Base-by-base conservation (phyloP, 192 early-diverging fungal species). In the Phlyctochytrium bullatum region DNA sequence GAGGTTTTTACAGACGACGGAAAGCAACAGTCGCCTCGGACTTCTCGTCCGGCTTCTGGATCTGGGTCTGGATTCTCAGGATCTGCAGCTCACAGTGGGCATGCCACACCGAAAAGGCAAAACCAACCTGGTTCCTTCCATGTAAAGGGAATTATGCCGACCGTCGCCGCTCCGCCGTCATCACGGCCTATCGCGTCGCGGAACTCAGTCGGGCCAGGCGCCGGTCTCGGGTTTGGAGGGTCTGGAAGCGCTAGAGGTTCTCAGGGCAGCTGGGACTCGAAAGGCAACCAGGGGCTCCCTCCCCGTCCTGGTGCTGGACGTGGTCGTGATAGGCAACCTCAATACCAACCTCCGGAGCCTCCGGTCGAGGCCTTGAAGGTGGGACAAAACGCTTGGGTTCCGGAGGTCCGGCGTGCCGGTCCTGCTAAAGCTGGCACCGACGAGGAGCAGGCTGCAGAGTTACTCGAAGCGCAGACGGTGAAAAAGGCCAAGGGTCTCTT, bases 401-500 rank as follows among this genome's bases (percentile, higher is more conserved):
- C 91, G 20, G 77, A 63, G 35, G 77, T 79, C 40, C 29, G 66
- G 33, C 6, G 20, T 14, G 40, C 10, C 20, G 61, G 50, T 51
- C 71, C 70, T 34, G 36, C 40, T 23, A 69, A 65, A 20, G 63
- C 64, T 25, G 65, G 59, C 12, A 58, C 56, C 23, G 78, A 81
- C 24, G 81, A 62, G 16, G 84, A 83, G 62, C 72, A 76, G 0
- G 56, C 72, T 6, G 54, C 33, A 0, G 71, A 72, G 51, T 54
- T 59, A 32, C 35, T 71, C 34, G 65, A 64, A 4, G 68, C 35
- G 0, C 52, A 67, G n/a, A 63, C 74, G 20, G 30, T 16, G 36
- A 81, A 86, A 51, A 91, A 93, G 85, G 88, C 91, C 20, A 92
- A 91, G 80, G 86, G 87, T 64, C 79, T 96, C 23, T 81, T 99